Conservation (phyloP, 2,329 filamentous ascomycete species). For the Tolypocladium inflatum region DNA sequence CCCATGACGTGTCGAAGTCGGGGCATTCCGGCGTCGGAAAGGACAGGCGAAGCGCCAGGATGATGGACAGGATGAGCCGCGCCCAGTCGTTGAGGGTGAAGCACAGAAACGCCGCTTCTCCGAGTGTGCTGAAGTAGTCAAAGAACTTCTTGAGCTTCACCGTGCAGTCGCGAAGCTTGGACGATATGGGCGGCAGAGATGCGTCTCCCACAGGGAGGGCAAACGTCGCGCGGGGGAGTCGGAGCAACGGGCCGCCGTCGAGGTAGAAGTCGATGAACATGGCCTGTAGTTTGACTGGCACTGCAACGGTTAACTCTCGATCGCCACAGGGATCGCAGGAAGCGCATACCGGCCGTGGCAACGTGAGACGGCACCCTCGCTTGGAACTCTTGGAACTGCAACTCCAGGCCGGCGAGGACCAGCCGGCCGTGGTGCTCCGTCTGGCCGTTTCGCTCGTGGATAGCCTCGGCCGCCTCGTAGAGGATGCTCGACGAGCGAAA, state of each 20-base stretch:
- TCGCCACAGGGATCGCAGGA: constrained; percentile 2
- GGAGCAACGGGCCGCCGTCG: constrained; percentile 26
- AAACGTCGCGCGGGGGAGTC: constrained; percentile 4
- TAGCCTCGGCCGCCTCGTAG: constrained; percentile 25
- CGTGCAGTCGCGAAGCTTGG: constrained; percentile 14
- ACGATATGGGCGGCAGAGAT: constrained; percentile 7
- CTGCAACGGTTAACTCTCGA: constrained; percentile 10
- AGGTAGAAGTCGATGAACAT: constrained; percentile 30
- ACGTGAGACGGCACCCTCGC: constrained; percentile 23
- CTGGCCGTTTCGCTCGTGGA: constrained; percentile 15
- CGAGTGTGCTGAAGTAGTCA: constrained; percentile 19
- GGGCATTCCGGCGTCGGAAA: constrained; percentile 31
- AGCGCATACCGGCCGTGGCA: constrained; percentile 11
- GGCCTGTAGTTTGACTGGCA: constrained; percentile 18
- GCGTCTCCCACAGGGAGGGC: neutral
- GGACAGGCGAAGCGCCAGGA: constrained; percentile 36
- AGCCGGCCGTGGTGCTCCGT: constrained; percentile 31
- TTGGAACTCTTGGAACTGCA: constrained; percentile 34
- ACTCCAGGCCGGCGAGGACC: constrained; percentile 36
- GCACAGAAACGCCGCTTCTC: constrained; percentile 19
- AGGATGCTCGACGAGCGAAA: constrained; percentile 29
- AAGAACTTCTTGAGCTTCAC: constrained; percentile 20
- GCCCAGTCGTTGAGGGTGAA: constrained; percentile 34
- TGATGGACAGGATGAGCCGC: constrained; percentile 28
- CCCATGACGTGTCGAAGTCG: constrained; percentile 25